phyloP scores from a whole-genome alignment of 768 basidiomycete species.

The Psilocybe tampanensis region DNA sequence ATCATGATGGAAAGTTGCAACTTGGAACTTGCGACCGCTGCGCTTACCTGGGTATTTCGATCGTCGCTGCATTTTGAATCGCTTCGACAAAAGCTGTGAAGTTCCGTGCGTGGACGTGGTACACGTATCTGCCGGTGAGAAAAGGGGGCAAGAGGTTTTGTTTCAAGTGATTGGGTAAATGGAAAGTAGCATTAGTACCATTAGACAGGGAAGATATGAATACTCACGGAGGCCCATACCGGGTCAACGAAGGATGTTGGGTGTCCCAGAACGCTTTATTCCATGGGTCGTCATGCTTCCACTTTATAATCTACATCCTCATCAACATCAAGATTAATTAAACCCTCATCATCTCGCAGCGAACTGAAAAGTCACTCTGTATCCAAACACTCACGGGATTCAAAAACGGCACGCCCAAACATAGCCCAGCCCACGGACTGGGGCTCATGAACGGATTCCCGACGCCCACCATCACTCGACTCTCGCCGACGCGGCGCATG shows the following conservation, averaged over 20 bases:
- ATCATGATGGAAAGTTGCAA: too few relatives aligned
- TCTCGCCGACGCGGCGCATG: constrained; percentile 21
- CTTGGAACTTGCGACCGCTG: too few relatives aligned
- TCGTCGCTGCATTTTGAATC: constrained; percentile 23
- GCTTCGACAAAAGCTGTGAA: constrained; percentile 29
- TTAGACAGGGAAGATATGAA: too few relatives aligned
- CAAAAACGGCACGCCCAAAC: constrained; percentile 38
- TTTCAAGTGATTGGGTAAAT: too few relatives aligned
- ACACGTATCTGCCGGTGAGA: constrained; percentile 26
- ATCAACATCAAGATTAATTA: too few relatives aligned
- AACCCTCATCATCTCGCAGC: too few relatives aligned
- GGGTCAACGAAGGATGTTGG: constrained; percentile 31
- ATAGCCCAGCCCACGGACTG: constrained; percentile 35
- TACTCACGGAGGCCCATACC: constrained; percentile 30
- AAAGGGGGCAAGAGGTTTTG: too few relatives aligned
- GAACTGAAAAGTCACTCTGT: too few relatives aligned
- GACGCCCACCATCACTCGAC: constrained; percentile 30
- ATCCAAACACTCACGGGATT: constrained; percentile 32
- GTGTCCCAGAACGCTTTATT: constrained; percentile 30
- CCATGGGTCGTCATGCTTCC: constrained; percentile 28
- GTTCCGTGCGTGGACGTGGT: constrained; percentile 31
- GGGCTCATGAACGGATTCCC: constrained; percentile 29
- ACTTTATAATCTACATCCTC: constrained; percentile 26
- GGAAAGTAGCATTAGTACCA: too few relatives aligned
- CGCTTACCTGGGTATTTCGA: constrained; percentile 33